A percentile compares a stretch with the other conserved stretches of the same genome.
phyloP scores from a whole-genome alignment of 257 asterid species.

The Penstemon newberryi region DNA sequence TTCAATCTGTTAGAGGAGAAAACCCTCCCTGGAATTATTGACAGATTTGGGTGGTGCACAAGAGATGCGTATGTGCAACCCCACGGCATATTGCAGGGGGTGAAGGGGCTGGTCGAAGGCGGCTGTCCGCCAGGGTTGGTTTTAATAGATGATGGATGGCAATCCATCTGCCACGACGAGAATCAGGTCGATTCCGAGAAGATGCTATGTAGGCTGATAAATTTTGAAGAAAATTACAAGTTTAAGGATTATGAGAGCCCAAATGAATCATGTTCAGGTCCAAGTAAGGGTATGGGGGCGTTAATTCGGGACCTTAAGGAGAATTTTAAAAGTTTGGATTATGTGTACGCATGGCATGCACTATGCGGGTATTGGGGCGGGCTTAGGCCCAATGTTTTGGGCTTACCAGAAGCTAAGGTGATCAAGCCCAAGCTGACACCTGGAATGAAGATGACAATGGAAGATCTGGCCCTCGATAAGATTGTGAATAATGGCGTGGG shows the following conservation, averaged over 20 bases:
- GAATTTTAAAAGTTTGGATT: slow-evolving; percentile 57
- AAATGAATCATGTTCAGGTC: slow-evolving; percentile 40
- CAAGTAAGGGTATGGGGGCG: slow-evolving; percentile 72
- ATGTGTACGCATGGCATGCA: slow-evolving; percentile 94
- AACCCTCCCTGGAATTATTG: slow-evolving; percentile 83
- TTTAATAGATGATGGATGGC: slow-evolving; percentile 93
- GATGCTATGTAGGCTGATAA: slow-evolving; percentile 84
- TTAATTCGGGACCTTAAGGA: slow-evolving; percentile 71
- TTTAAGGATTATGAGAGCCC: slow-evolving; percentile 72
- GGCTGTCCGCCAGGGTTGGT: slow-evolving; percentile 96
- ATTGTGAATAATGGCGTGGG: slow-evolving; percentile 91
- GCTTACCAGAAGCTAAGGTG: slow-evolving; percentile 63
- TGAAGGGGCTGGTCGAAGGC: slow-evolving; percentile 76
- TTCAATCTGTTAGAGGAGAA: slow-evolving; percentile 78
- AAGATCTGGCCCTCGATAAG: slow-evolving; percentile 90
- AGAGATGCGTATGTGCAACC: slow-evolving; percentile 98
- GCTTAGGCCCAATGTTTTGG: slow-evolving; percentile 53
- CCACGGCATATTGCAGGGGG: slow-evolving; percentile 79
- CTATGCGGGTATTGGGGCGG: slow-evolving; percentile 98
- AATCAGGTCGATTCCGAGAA: slow-evolving; percentile 75
- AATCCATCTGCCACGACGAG: slow-evolving; percentile 89
- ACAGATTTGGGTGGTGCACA: slow-evolving; percentile 98
- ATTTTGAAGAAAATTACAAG: slow-evolving; percentile 76
- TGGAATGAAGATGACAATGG: slow-evolving; percentile 86
- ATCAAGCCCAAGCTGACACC: slow-evolving; percentile 69